A percentile compares a stretch with the other conserved stretches of the same genome.
Evolutionary conservation across 108 stramenopile genomes (phyloP).

Genomic region (Asterionellopsis glacialis): DNA sequence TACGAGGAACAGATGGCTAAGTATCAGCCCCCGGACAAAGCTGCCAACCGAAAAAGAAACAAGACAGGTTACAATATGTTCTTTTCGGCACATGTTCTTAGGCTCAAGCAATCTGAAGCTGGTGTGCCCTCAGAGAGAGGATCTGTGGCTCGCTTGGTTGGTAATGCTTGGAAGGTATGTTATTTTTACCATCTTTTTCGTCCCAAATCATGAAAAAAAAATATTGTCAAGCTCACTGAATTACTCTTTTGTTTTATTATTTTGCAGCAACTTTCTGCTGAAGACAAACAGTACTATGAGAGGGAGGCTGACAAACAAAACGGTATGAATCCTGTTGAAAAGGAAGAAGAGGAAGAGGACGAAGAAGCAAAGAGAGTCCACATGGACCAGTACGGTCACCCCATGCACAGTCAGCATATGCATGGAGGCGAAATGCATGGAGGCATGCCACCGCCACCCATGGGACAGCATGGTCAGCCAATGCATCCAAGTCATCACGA

Average conservation of each 20-base stretch:
- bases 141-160: slow-evolving; percentile 67
- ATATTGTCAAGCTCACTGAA: background rate
- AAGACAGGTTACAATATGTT: slow-evolving; percentile 84
- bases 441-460: slow-evolving; percentile 21
- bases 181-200: background rate
- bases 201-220: background rate
- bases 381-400: slow-evolving; percentile 1
- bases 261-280: slow-evolving; percentile 39
- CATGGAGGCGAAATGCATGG: slow-evolving; percentile 28
- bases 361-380: slow-evolving; percentile 16
- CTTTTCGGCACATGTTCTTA: slow-evolving; percentile 68
- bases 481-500: too few relatives aligned
- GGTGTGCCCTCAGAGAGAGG: slow-evolving; percentile 74
- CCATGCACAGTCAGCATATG: slow-evolving; percentile 19
- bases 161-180: slow-evolving; percentile 73
- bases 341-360: slow-evolving; percentile 45
- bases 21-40: slow-evolving; percentile 72
- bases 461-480: slow-evolving; percentile 1
- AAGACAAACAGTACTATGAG: slow-evolving; percentile 75
- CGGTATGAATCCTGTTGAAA: slow-evolving; percentile 46
- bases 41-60: slow-evolving; percentile 65
- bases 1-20: slow-evolving; percentile 77
- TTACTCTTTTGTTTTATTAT: background rate
- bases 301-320: slow-evolving; percentile 76
- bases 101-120: slow-evolving; percentile 53